Base-by-base conservation (phyloP, 192 early-diverging fungal genomes). In the Podila horticola region DNA sequence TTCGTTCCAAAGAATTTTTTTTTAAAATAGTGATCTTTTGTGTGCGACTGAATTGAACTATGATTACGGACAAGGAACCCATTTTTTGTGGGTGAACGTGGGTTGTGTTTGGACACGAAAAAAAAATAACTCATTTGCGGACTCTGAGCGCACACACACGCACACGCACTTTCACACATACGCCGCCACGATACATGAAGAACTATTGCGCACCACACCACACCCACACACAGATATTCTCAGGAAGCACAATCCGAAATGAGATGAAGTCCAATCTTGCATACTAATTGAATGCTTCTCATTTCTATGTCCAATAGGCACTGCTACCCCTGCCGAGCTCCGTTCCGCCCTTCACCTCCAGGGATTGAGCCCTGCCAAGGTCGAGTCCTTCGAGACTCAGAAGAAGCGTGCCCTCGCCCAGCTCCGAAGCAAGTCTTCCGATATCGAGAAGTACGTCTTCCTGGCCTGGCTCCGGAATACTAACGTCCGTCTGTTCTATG, bases 401-500 rank as follows among this genome's bases (percentile, higher is more conserved):
- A 92, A 93, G 69, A 86, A 88, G 45, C 93, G 95, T 63, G 93
- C 92, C 4, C 74, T 94, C 19, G 81, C 86, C 50, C 91, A 93
- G 84, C 82, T 98, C 28, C 83, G 90, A 49, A 82, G 87, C 76
- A 91, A 94, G 84, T 72, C 87, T 22, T 86, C 89, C 6, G 75
- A 90, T 15, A 83, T 98, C 49, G 94, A 96, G 60, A 94, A 96
- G 82, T 96, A 95, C 82, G 88, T 92, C 48, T 97, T 95, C 84
- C 85, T 98, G 77, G 90, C 93, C 59, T 90, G 93, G 84, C 86
- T 98, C 81, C 87, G 92, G 72, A 93, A 89, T 72, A 94, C 93
- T 62, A 90, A 97, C 82, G 66, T 89, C 59, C 88, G 88, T 60
- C 86, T 98, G 70, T 98, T 98, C 84, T 98, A 98, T 79, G 88